Evolutionary conservation across 2,329 filamentous ascomycete species (phyloP), one percentile per base, ranked within the genome.

Genomic region (Xylariaceae sp.): DNA sequence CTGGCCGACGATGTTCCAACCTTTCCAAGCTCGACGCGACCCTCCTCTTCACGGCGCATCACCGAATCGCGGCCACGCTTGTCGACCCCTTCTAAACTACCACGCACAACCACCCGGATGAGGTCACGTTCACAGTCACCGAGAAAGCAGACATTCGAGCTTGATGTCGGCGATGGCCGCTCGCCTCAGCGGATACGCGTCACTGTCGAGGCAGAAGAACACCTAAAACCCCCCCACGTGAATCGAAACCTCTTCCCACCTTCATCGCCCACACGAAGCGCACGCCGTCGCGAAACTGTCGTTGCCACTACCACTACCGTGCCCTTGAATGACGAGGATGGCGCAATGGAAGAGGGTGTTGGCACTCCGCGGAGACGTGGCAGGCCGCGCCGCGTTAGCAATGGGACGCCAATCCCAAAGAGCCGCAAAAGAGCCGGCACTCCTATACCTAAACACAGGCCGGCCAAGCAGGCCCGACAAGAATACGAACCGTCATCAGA

Each of bases 81-180:
- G 36, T 66, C 65, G 23, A 58, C 61, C 31, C 62, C 62, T 33
- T 67, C 65, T 52, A n/a, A n/a, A n/a, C 58, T 68, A 41, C 68
- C 71, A 13, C 66, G 64, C 28, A 73, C 66, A 50, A 64, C 67
- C 31, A 59, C 61, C 13, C 61, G 66, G 9, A 56, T 36, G 32
- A 58, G 43, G 57, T 61, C 18, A 63, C 68, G 26, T 47, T 50
- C 18, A 27, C 46, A 53, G 12, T 76, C 74, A 29, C 74, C 75
- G 27, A 63, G 72, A 34, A 78, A 75, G 59, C 73, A 70, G 52
- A 75, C 64, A 31, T 77, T 77, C 46, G 69, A 76, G 55, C 67
- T 78, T 23, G 71, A 77, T 46, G 71, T 74, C 17, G 73, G 74
- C 32, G 62, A 71, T 48, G 63, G 64, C 26, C 56, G 55, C 31